Conservation (phyloP, 805 yeast species). For the Jamesozyma hellenica region DNA sequence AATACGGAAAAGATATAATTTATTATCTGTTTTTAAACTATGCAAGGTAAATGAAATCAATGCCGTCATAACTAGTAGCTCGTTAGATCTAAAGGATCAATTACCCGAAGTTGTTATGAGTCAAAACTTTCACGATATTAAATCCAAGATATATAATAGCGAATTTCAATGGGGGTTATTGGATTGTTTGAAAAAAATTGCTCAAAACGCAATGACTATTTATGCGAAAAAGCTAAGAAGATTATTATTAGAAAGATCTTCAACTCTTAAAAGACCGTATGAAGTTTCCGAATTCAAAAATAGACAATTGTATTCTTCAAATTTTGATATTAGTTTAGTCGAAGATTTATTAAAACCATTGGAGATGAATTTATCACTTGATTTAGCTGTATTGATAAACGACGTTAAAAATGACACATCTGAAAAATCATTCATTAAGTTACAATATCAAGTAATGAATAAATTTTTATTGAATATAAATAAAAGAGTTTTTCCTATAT, state of each 20-base stretch:
- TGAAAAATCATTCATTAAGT: constrained; percentile 17
- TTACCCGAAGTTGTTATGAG: constrained; percentile 11
- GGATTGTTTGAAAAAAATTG: constrained; percentile 14
- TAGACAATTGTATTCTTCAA: constrained; percentile 13
- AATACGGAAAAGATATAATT: constrained; percentile 32
- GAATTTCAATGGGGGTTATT: constrained; percentile 23
- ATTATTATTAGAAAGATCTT: constrained; percentile 24
- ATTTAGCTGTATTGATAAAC: constrained; percentile 29
- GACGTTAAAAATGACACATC: constrained; percentile 21
- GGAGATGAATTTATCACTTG: constrained; percentile 23
- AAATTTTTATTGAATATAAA: constrained; percentile 20
- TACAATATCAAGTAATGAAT: constrained; percentile 23
- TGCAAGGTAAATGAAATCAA: constrained; percentile 19
- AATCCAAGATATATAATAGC: constrained; percentile 15
- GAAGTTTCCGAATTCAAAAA: constrained; percentile 15
- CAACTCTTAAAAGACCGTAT: constrained; percentile 19
- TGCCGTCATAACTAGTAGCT: constrained; percentile 10
- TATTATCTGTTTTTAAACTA: constrained; percentile 24
- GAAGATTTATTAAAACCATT: constrained; percentile 27
- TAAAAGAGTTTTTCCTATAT: constrained; percentile 16
- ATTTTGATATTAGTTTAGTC: constrained; percentile 22
- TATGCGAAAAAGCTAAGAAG: constrained; percentile 27
- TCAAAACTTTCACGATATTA: constrained; percentile 9
- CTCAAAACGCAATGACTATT: constrained; percentile 22
- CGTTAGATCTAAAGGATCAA: constrained; percentile 13